Conservation (phyloP, 139 green algal species). For the Volvox africanus region DNA sequence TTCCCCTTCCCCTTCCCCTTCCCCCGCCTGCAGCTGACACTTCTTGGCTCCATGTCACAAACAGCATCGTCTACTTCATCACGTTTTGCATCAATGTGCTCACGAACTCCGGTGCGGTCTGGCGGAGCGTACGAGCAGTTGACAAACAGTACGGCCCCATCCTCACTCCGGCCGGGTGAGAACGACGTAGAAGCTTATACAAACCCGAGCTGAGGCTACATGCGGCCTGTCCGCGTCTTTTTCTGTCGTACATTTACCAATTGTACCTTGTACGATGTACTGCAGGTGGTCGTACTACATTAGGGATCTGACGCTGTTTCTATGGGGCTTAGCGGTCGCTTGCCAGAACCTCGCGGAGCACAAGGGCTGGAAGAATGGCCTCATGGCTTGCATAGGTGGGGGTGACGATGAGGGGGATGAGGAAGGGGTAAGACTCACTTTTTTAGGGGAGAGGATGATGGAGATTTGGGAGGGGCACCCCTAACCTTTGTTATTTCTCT, state of each 20-base stretch:
- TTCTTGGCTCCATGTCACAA: slow-evolving; percentile 16
- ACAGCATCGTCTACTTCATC: slow-evolving; percentile 23
- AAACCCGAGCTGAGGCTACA: not conserved
- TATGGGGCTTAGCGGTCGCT: slow-evolving; percentile 30
- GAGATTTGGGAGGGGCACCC: too few species aligned
- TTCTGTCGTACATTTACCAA: not conserved
- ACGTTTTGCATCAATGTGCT: slow-evolving; percentile 28
- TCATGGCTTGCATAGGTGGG: not conserved
- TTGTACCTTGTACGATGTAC: not conserved
- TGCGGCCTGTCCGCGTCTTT: not conserved
- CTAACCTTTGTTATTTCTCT: too few species aligned
- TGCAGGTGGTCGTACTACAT: slow-evolving; percentile 39
- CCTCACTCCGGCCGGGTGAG: slow-evolving; percentile 18
- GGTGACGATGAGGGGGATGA: too few species aligned
- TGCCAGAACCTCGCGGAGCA: slow-evolving; percentile 9
- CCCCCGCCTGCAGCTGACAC: not conserved
- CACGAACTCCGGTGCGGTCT: slow-evolving; percentile 20
- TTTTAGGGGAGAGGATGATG: too few species aligned
- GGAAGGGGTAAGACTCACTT: too few species aligned
- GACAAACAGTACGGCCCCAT: slow-evolving; percentile 16
- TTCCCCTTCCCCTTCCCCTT: not conserved
- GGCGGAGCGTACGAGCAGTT: not conserved
- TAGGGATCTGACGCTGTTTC: slow-evolving; percentile 14
- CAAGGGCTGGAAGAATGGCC: slow-evolving; percentile 31
- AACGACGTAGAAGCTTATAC: not conserved